Evolutionary conservation across 768 basidiomycete genomes (phyloP), one percentile per base, ranked within the genome.

Genomic region (Daedaleopsis nitida): DNA sequence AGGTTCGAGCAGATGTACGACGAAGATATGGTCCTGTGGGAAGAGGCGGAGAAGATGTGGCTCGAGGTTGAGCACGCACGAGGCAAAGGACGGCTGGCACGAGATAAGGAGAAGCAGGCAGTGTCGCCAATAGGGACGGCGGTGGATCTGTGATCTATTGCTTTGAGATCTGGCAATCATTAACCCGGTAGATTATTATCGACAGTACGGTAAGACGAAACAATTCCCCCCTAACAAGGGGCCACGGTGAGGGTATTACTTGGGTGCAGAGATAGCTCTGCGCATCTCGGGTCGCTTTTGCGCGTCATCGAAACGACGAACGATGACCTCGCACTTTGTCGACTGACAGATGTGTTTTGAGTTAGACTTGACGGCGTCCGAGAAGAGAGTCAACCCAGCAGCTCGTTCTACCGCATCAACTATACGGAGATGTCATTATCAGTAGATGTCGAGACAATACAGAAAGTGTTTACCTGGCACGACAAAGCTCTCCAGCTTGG

Each of bases 351-450:
- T 90, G 68, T 95, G 88, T 68, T 87, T 93, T 11, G 93, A 88
- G 2, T 77, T 71, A 12, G 75, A 66, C 72, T 96, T 96, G 66
- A 97, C 76, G 24, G 80, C 81, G 44, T 91, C 87, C 0, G 94
- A 91, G 76, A 98, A 92, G n/a, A 98, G 76, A 0, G 83, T 86
- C 55, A 98, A 81, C 0, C 95, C 95, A 0, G 96, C 89, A 13
- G 94, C 90, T 55, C 86, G 83, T 75, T 99, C 97, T 43, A 99
- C 95, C 0, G 88, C 82, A 63, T 97, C 96, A 58, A 99, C 96
- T 96, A 24, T 24, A 12, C 21, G 65, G 3, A 50, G 38, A 10
- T 59, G 10, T 57, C 44, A 37, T 13, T 23, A 56, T 65, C 50
- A 64, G 50, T 12, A 43, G 19, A 55, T 51, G 44, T 11, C 11